Evolutionary conservation across 1,139 yeast species (phyloP), one percentile per base, ranked within the genome.

Genomic region (Suhomyces maxii): DNA sequence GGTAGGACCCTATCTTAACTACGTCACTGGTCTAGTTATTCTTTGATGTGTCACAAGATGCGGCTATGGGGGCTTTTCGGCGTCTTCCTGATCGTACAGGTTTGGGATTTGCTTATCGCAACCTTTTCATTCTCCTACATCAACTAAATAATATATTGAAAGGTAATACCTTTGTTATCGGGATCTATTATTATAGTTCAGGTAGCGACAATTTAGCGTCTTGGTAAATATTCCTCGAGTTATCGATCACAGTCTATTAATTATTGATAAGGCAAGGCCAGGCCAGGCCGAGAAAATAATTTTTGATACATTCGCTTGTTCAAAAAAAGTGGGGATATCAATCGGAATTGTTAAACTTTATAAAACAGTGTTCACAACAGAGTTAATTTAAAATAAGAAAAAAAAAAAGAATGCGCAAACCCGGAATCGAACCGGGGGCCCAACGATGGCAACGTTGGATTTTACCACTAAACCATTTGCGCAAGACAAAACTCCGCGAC

Each of bases 401-500:
- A 30, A 32, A 6, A 42, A 49, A 51, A 51, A 37, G 36, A 34
- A 40, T 53, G 56, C 56, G 54, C 53, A 52, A 52, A 44, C 53
- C 54, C 53, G 55, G 55, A 53, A 52, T 53, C 57, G 55, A 53
- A 53, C 55, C 57, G 54, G 55, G 57, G 55, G 55, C 55, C 54
- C 55, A 53, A 48, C 54, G 55, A 53, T 53, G 56, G 54, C 54
- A 53, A 53, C 55, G 56, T 48, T 53, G 56, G 56, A 53, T 53
- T 53, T 53, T 53, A 53, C 56, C 54, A 53, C 56, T 53, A 53
- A 53, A 53, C 56, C 56, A 53, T 49, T 53, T 51, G 56, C 56
- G 56, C 56, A 34, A 30, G 23, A 7, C 37, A 35, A 50, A 48
- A 57, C 82, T 77, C 82, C 82, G 80, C 77, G 80, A 78, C 82